Evolutionary conservation across 2,329 filamentous ascomycete genomes (phyloP), one percentile per base, ranked within the genome.

Genomic region (Periconia macrospinosa): DNA sequence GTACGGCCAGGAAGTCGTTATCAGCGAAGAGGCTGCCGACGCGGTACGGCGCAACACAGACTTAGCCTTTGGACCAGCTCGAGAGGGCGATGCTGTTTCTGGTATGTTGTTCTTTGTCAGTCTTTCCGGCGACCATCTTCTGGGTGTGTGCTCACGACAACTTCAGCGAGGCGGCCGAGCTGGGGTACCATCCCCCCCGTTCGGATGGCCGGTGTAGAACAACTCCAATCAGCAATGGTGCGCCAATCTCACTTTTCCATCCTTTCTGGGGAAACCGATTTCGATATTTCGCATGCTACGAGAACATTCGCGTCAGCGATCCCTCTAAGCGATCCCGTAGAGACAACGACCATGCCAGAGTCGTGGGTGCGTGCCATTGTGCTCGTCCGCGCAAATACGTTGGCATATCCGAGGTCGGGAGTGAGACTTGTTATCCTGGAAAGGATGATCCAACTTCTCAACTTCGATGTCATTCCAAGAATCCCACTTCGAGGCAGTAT

Each of bases 361-460:
- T 52, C 78, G 3, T 84, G 82, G 80, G 81, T 85, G 10, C 75
- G 80, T 18, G 84, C 76, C 9, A 73, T 81, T 11, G 85, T 87
- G 62, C 62, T 85, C 8, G 73, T 81, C 15, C 77, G 85, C 11
- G 76, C 76, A 49, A 87, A 87, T 60, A 81, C 81, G 27, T 76
- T 83, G 8, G 69, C 83, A 40, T 74, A 81, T 33, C 84, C 83
- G 1, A 81, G 85, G 60, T 84, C 82, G 10, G 83, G 78, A 2
- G 78, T 86, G 19, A 72, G 79, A 2, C 60, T 78, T 1, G 60
- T 70, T 11, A 71, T 83, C 1, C 67, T 85, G n/a, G 65, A 82
- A 40, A 70, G 66, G 37, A 63, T 86, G 8, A 49, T 80, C 6
- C 66, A 54, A 3, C 63, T 75, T 8, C 63, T 76, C 2, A 66